A percentile compares a stretch with the other conserved stretches of the same genome.
These are phyloP conservation scores for Neckera pumila DNA, from an alignment of 225 moss, liverwort and hornwort genomes.

Conservation along the genomic window DNA sequence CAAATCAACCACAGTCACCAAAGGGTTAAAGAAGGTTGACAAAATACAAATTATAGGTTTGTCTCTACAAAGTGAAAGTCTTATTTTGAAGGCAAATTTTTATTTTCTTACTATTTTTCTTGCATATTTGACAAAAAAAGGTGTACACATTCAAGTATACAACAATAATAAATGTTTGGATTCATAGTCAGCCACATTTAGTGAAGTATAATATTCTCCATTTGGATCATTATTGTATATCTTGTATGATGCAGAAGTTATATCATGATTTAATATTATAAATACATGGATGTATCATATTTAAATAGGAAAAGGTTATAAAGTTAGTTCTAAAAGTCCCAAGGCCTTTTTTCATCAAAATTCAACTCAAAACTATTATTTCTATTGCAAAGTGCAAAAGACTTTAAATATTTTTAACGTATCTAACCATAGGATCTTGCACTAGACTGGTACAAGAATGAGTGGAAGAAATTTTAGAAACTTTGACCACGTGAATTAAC, in stretches of 20 bases:
- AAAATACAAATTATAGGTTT: fast-evolving
- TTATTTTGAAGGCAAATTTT: too few species aligned
- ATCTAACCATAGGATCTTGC: too few species aligned
- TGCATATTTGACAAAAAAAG: not conserved
- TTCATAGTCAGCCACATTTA: not conserved
- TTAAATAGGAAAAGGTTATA: not conserved
- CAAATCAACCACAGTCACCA: too few species aligned
- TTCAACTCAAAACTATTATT: too few species aligned
- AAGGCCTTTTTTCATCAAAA: too few species aligned
- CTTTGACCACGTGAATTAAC: too few species aligned
- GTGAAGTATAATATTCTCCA: not conserved
- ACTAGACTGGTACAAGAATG: too few species aligned
- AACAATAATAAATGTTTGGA: not conserved
- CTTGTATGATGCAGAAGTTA: not conserved
- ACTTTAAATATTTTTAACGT: too few species aligned
- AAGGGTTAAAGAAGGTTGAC: not conserved
- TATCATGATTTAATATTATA: not conserved
- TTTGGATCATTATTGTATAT: not conserved
- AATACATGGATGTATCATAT: fast-evolving
- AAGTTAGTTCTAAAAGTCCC: not conserved
- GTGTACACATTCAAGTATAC: not conserved
- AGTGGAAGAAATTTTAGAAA: too few species aligned
- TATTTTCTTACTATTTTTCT: not conserved
- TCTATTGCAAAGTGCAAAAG: too few species aligned
- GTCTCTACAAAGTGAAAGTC: fast-evolving